Evolutionary conservation across 1,284 basidiomycete species (phyloP), one percentile per base, ranked within the genome.

Genomic region (Puccinia polysora): DNA sequence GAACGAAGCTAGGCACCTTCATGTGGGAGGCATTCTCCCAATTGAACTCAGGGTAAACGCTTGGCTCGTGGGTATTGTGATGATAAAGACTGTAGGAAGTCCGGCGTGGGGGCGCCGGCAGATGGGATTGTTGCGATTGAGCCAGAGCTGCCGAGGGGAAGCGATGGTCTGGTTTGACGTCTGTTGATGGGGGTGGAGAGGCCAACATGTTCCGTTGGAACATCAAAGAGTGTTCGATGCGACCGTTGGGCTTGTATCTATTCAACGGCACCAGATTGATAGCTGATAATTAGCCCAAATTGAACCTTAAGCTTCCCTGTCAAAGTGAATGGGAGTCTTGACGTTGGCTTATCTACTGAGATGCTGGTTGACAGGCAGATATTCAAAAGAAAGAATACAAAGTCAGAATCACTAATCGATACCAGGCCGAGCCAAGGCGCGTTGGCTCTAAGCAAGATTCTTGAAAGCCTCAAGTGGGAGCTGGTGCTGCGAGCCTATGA

Each of bases 151-250:
- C 45, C 62, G 30, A 32, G 36, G 28, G 32, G 43, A 64, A 64
- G 45, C 30, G 20, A 30, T 49, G 62, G 12, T 50, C 62, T 30
- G 45, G 28, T 50, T 50, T 49, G 62, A 64, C 62, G 62, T 64
- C 47, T 64, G 47, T 64, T 64, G 62, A 38, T 45, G 62, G 30
- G 43, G 43, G 34, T 64, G 62, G 45, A 64, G 45, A 64, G 47
- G 62, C 62, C 34, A 64, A 38, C 62, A 64, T 63, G 28, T 23
- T 49, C n/a, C 50, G 28, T 50, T 64, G 62, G 47, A 32, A 25
- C 47, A 45, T 64, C 45, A 64, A 50, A 50, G 43, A 50, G 25
- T 49, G 50, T 64, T 50, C 43, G 32, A 64, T 47, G 32, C 62
- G 50, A 40, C 36, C 12, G 15, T 47, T 47, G 10, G 30, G 14